Base-by-base conservation (phyloP, 306 rosid genomes). In the Malus sieversii region DNA sequence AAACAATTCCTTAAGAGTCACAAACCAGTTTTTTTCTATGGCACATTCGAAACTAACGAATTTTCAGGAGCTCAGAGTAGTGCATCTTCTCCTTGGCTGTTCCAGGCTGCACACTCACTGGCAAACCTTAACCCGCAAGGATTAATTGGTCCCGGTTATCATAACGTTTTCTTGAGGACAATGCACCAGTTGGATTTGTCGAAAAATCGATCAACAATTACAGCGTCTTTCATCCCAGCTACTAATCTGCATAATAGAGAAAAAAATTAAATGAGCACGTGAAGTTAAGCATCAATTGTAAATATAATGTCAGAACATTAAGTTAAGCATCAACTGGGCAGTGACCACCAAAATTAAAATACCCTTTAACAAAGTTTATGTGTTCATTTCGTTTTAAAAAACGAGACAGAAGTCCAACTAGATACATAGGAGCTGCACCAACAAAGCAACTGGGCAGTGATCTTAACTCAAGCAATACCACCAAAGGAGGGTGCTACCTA, bases 151-250 rank as follows among this genome's bases (percentile, higher is more conserved):
- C 19, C 46, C 0, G 27, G 7, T 61, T 27, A 65, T 88, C 87
- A 96, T 40, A 44, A 51, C 11, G 78, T 85, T 83, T 83, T 95
- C 90, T 95, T 89, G 22, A 95, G 97, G 86, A 89, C 82, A 79
- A 92, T 82, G 57, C 98, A 90, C 99, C 96, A 95, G 85, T 95
- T 95, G 66, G 98, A 90, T 84, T 95, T 95, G 86, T 95, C 96
- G 61, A 78, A 92, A 90, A 95, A 92, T 62, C 79, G 86, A 77
- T 95, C 98, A 6, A 95, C 88, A 53, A 95, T 74, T 73, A 85
- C 84, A 16, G 92, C 91, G 68, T 86, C 83, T 73, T 80, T 84
- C 83, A 92, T 82, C 67, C 93, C 97, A 73, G 86, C 84, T 51
- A 84, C 85, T 75, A 95, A 85, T 82, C 97, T 95, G 90, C 80